A percentile compares a stretch with the other conserved stretches of the same genome.
Conservation (phyloP, 176 grass and related monocot genomes). For the sorghum (Sorghum bicolor) region Sorghum_bicolor_NCBIv3 NC_012876.2:5525001-5525500, state of each 20-base stretch:
- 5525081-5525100: constrained; percentile 17
- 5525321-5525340: constrained; percentile 27
- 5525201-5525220: not conserved
- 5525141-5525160: not conserved
- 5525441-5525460: too few species aligned
- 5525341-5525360: not conserved
- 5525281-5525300: constrained; percentile 40
- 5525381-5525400: constrained; percentile 9
- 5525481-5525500: constrained; percentile 17
- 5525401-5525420: constrained; percentile 28
- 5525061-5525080: constrained; percentile 20
- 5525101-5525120: constrained; percentile 7
- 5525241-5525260: constrained; percentile 37
- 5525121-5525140: constrained; percentile 19
- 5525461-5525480: constrained; percentile 19
- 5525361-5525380: constrained; percentile 11
- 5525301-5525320: constrained; percentile 16
- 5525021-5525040: constrained; percentile 27
- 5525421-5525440: constrained; percentile 16
- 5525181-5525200: not conserved
- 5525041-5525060: constrained; percentile 18
- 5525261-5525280: constrained; percentile 22
- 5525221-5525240: constrained; percentile 4
- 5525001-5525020: constrained; percentile 31
- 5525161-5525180: constrained; percentile 28